Percentiles rank a stretch among this genome's conserved stretches.
Conservation (phyloP, 768 basidiomycete species). For the Tephrocybe sp. region DNA sequence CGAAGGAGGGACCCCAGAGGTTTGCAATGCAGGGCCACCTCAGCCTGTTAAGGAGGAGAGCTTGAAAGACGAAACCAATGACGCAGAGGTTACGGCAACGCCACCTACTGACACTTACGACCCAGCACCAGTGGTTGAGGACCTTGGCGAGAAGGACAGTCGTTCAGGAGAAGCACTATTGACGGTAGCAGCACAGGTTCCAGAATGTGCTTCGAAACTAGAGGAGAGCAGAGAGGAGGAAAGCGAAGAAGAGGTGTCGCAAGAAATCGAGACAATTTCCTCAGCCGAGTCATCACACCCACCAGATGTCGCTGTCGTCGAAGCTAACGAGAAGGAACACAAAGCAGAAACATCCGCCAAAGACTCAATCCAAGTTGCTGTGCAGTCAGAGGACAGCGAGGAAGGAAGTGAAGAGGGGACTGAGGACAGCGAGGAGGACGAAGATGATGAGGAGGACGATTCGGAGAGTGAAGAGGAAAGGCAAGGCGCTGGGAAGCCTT, state of each 20-base stretch:
- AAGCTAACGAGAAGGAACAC: slow-evolving; percentile 15
- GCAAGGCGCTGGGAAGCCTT: neutral
- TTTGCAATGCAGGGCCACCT: neutral
- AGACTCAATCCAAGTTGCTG: neutral
- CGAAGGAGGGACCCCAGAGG: neutral
- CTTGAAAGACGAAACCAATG: slow-evolving; percentile 21
- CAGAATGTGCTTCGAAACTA: too few species aligned
- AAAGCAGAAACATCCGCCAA: neutral
- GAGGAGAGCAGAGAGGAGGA: neutral
- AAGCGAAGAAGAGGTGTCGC: neutral
- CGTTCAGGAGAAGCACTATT: too few species aligned
- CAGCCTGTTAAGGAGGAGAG: neutral
- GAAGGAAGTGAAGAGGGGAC: slow-evolving; percentile 16
- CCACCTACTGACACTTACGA: too few species aligned
- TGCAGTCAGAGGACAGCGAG: slow-evolving; percentile 7
- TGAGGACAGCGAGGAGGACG: slow-evolving; percentile 27
- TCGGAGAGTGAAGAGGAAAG: neutral
- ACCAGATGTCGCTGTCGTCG: neutral
- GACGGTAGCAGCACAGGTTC: too few species aligned
- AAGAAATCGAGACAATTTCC: neutral
- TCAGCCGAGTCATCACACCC: neutral
- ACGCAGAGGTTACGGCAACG: too few species aligned
- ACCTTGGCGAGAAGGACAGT: too few species aligned
- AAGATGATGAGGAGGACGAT: slow-evolving; percentile 10
- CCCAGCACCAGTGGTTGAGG: too few species aligned